Conservation (phyloP, 225 moss, liverwort and hornwort genomes). For the Marchantia paleacea region DNA sequence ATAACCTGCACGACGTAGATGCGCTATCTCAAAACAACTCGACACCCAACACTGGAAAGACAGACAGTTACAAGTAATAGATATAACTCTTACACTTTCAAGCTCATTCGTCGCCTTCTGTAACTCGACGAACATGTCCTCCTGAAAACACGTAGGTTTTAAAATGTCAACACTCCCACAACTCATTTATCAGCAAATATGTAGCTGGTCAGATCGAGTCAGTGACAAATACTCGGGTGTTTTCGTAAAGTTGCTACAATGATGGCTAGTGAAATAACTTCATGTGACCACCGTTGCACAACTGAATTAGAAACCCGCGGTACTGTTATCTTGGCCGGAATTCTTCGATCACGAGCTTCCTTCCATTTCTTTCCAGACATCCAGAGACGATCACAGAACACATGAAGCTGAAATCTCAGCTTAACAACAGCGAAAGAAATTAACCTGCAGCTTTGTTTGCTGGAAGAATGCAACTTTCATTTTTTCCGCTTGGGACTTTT, state of each 20-base stretch:
- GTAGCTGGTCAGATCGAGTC: no score
- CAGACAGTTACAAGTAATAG: background rate
- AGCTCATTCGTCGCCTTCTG: constrained; percentile 45
- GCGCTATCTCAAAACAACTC: background rate
- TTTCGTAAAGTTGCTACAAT: no score
- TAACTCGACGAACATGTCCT: constrained; percentile 44
- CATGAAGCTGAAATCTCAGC: background rate
- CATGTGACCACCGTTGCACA: no score
- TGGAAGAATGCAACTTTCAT: constrained; percentile 40
- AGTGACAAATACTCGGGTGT: no score
- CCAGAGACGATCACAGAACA: no score
- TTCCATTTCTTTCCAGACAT: no score
- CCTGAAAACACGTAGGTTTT: constrained; percentile 20
- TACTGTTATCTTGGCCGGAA: no score
- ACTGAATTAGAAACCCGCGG: no score
- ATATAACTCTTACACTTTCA: constrained; percentile 24
- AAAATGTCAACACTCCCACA: background rate
- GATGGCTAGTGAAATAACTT: no score
- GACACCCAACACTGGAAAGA: background rate
- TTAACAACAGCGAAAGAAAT: background rate
- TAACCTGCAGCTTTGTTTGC: constrained; percentile 44
- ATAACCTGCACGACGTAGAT: background rate
- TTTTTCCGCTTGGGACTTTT: constrained; percentile 47
- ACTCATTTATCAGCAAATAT: background rate
- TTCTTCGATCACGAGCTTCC: no score